A percentile compares a stretch with the other conserved stretches of the same genome.
Conservation (phyloP, 495 filamentous ascomycete species). For the Penicillium paradoxum region DNA sequence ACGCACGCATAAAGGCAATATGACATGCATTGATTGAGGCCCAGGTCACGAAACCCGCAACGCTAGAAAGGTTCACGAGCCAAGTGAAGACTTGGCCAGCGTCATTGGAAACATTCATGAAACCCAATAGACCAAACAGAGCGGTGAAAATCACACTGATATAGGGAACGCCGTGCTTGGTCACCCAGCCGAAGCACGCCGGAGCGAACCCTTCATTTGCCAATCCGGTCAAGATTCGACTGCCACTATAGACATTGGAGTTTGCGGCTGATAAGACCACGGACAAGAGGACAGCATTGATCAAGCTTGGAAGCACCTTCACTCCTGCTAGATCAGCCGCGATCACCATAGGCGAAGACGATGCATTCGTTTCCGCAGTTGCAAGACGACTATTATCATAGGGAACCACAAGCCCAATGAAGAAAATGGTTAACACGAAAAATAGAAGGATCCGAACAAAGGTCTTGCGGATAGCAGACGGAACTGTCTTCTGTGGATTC, state of each 20-base stretch:
- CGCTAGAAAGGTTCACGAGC: conserved; percentile 52
- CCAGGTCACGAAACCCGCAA: conserved; percentile 64
- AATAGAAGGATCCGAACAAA: conserved; percentile 66
- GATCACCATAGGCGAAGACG: conserved; percentile 60
- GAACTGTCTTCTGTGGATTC: conserved; percentile 59
- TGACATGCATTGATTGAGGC: conserved; percentile 52
- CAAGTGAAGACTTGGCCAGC: conserved; percentile 45
- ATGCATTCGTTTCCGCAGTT: conserved; percentile 46
- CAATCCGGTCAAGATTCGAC: conserved; percentile 57
- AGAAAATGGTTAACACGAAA: conserved; percentile 61
- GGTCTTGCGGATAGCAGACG: conserved; percentile 61
- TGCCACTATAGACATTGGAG: conserved; percentile 71
- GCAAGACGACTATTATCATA: conserved; percentile 32
- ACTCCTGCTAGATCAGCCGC: conserved; percentile 59
- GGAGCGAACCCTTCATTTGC: conserved; percentile 58
- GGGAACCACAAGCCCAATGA: conserved; percentile 62
- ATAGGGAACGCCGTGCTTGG: conserved; percentile 47
- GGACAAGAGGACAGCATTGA: conserved; percentile 71
- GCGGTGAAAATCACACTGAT: conserved; percentile 42
- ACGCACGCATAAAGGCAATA: conserved; percentile 52
- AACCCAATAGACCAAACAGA: conserved; percentile 44
- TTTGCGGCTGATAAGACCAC: conserved; percentile 68
- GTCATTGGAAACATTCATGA: conserved; percentile 42
- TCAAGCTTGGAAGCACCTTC: conserved; percentile 60
- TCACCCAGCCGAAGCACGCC: conserved; percentile 44